Evolutionary conservation across 2,329 filamentous ascomycete genomes (phyloP).

Genomic region (Trichophyton verrucosum): DNA sequence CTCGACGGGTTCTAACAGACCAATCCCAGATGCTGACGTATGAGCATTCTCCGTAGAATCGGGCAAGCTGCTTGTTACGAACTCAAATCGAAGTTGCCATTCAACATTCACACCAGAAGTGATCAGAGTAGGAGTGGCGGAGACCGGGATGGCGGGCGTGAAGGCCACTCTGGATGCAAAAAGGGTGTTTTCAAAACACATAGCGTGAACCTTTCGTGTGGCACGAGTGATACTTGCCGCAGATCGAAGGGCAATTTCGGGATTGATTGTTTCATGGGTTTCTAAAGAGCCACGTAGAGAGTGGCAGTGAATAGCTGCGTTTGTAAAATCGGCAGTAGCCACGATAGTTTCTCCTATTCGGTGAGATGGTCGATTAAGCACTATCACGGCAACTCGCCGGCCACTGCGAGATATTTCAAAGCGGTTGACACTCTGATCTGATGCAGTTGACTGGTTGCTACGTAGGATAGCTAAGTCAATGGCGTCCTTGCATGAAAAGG

Average conservation of each 20-base stretch:
- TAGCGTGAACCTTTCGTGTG: slow-evolving; percentile 68
- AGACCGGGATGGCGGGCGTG: slow-evolving; percentile 66
- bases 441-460: slow-evolving; percentile 55
- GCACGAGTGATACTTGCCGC: slow-evolving; percentile 76
- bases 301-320: slow-evolving; percentile 69
- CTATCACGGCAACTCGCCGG: slow-evolving; percentile 80
- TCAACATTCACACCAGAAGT: slow-evolving; percentile 78
- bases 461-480: slow-evolving; percentile 85
- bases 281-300: slow-evolving; percentile 75
- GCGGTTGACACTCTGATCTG: slow-evolving; percentile 73
- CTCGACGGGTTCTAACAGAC: slow-evolving; percentile 65
- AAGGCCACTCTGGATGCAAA: slow-evolving; percentile 72
- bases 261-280: slow-evolving; percentile 70
- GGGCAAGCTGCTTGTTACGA: slow-evolving; percentile 59
- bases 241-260: slow-evolving; percentile 68
- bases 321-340: slow-evolving; percentile 70
- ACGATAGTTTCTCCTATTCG: slow-evolving; percentile 77
- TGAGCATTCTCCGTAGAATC: slow-evolving; percentile 24
- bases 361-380: slow-evolving; percentile 77
- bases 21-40: slow-evolving; percentile 26
- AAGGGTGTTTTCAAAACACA: slow-evolving; percentile 67
- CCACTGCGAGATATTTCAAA: slow-evolving; percentile 92
- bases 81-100: slow-evolving; percentile 85
- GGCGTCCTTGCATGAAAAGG: slow-evolving; percentile 57
- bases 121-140: slow-evolving; percentile 79